Base-by-base conservation (phyloP, 108 stramenopile species). In the Discostella stelligeroides region DNA sequence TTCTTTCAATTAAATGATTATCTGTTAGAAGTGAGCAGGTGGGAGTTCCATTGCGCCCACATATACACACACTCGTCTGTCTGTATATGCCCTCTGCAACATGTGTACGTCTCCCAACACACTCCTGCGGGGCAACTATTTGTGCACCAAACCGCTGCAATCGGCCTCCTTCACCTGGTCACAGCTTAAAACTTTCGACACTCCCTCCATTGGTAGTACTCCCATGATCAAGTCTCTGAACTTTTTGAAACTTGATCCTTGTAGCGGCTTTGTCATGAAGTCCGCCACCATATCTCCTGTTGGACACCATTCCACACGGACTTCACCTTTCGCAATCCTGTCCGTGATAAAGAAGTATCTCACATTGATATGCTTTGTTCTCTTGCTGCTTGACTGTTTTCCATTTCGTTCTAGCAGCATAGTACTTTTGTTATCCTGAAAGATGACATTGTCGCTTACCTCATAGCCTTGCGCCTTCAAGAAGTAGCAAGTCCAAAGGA, bases 311-410 rank as follows among this genome's bases (percentile, higher is more conserved):
- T 73, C 54, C 14, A 80, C 42, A 6, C 38, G 2, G 9, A 72
- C 60, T 23, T 41, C 54, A 1, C 69, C 18, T 27, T 76, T 73
- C 4, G 55, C 28, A 28, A 84, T 54, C 46, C 45, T 50, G 53
- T 80, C 83, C n/a, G 73, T 78, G n/a, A 87, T 58, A 28, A 75
- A 87, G 78, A 84, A 87, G 53, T 87, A 76, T 45, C 72, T 51
- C n/a, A 82, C 63, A 63, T 81, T 29, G 2, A 64, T 63, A 39
- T 76, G 66, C 28, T 34, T 68, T 7, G 75, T 46, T 8, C 65
- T 6, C 11, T 45, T 68, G 20, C 67, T 20, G 29, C 23, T 42
- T 13, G 74, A 73, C 7, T 0, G 4, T 15, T 15, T 28, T 1
- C 70, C 64, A 28, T 66, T 66, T 6, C 25, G 25, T 45, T 67